Evolutionary conservation across 2,329 filamentous ascomycete genomes (phyloP).

Genomic region (Nemania serpens): DNA sequence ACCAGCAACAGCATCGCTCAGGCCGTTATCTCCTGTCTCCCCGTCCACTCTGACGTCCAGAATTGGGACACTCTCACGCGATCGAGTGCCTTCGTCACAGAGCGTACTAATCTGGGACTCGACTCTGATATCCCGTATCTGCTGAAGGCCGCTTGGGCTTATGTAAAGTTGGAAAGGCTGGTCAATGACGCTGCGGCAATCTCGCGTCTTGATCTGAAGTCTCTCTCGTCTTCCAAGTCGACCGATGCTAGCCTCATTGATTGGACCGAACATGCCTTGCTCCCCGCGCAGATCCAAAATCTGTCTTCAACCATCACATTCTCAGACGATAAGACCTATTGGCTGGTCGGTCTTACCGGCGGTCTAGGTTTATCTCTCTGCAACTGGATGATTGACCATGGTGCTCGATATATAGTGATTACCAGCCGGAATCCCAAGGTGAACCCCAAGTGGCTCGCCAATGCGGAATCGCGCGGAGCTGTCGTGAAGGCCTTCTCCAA

Average conservation of each 20-base stretch:
- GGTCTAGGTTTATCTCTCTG: constrained; percentile 32
- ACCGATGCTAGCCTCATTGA: not conserved
- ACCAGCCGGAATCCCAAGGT: constrained; percentile 46
- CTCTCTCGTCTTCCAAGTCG: not conserved
- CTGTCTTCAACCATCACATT: too few relatives aligned
- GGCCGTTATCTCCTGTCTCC: not conserved
- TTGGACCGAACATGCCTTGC: not conserved
- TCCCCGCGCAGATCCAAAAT: not conserved
- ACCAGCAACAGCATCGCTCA: not conserved
- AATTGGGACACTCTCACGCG: not conserved
- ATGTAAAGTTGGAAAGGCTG: not conserved
- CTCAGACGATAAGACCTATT: not conserved
- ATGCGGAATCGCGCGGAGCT: constrained; percentile 23
- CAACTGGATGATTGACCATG: constrained; percentile 47
- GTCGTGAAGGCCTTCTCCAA: constrained; percentile 5
- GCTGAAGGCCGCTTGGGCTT: not conserved
- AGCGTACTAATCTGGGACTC: not conserved
- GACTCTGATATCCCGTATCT: not conserved
- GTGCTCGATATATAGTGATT: constrained; percentile 45
- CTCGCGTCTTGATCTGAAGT: not conserved
- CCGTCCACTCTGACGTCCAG: not conserved
- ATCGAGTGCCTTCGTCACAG: not conserved
- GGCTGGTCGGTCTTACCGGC: not conserved
- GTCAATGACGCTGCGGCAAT: not conserved
- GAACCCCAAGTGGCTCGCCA: constrained; percentile 35